A percentile compares a stretch with the other conserved stretches of the same genome.
Evolutionary conservation across 345 rosid genomes (phyloP).

Genomic region (Citrus reticulata): DNA sequence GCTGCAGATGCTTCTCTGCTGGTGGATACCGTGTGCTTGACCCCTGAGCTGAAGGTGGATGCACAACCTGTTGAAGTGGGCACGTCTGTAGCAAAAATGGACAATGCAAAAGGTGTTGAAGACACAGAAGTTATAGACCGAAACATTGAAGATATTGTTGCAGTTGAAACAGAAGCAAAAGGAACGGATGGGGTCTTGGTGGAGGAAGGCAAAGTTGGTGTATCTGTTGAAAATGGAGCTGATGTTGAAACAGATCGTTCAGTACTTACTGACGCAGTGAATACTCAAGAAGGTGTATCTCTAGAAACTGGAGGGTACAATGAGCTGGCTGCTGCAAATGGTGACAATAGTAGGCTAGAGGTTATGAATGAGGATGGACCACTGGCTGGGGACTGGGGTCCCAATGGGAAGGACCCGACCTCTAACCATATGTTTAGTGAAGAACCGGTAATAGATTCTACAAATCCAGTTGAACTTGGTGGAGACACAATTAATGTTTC

Average conservation of each 20-base stretch:
- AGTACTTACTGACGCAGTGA: slow-evolving; percentile 21
- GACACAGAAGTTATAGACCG: slow-evolving; percentile 31
- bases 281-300: slow-evolving; percentile 19
- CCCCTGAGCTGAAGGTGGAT: slow-evolving; percentile 16
- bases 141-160: slow-evolving; percentile 17
- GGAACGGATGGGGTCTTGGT: slow-evolving; percentile 26
- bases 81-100: slow-evolving; percentile 17
- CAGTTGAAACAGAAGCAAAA: slow-evolving; percentile 31
- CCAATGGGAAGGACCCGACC: slow-evolving; percentile 30
- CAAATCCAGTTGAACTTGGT: slow-evolving; percentile 23
- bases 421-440: slow-evolving; percentile 27
- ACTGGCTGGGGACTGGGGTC: slow-evolving; percentile 27
- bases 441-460: slow-evolving; percentile 23
- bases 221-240: slow-evolving; percentile 23
- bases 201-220: slow-evolving; percentile 40
- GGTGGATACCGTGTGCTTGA: slow-evolving; percentile 25
- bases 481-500: slow-evolving; percentile 16
- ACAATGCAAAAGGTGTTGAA: slow-evolving; percentile 19
- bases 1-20: slow-evolving; percentile 20
- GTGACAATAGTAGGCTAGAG: slow-evolving; percentile 25
- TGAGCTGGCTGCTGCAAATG: slow-evolving; percentile 29
- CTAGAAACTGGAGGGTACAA: slow-evolving; percentile 28
- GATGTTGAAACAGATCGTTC: slow-evolving; percentile 26
- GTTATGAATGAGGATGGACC: slow-evolving; percentile 27
- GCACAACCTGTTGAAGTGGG: slow-evolving; percentile 17